Base-by-base conservation (phyloP, 176 grass and related monocot species). In the Eremochloa ophiuroides region DNA sequence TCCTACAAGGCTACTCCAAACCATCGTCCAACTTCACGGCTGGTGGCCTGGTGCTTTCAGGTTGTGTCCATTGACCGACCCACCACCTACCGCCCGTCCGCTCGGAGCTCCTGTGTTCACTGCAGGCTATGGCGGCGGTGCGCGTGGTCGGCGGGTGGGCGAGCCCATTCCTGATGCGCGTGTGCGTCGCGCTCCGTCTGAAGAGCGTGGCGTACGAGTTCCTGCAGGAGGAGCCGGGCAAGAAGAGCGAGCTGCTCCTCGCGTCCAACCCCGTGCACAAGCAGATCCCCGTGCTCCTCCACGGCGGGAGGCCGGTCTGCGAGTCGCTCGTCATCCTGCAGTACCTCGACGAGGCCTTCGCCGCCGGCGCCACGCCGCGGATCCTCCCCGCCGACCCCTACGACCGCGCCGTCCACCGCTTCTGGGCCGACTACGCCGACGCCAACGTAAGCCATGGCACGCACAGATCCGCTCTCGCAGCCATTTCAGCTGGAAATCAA, bases 251-350 rank as follows among this genome's bases (percentile, higher is more conserved):
- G 18, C 67, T 73, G 73, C 68, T 84, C 3, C 63, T 84, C 14
- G 46, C 53, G 53, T 83, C 75, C 53, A 88, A 88, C 47, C 86
- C 86, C 30, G 48, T 88, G 39, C 80, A 84, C 46, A 84, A 73
- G 67, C 74, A 80, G 74, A 43, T 88, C 33, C 86, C 81, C 62
- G 75, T 88, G 11, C 74, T 88, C 66, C 66, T 88, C 81, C 81
- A 84, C 30, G 64, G 29, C 28, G 81, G 48, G 16, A 40, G 48
- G 31, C 56, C 81, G 23, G 47, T 84, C 23, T 55, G 41, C 28
- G 80, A 88, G 81, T 88, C 81, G 9, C 75, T 84, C 3, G 30
- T 80, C 35, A 59, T 82, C 80, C 1, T 88, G 44, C 66, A 88
- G 60, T 84, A 88, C 69, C n/a, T 84, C 39, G 86, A 88, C 31